Percentiles rank a stretch among this genome's conserved stretches.
Conservation (phyloP, 2,329 filamentous ascomycete species). For the Cercospora zeae-maydis region DNA sequence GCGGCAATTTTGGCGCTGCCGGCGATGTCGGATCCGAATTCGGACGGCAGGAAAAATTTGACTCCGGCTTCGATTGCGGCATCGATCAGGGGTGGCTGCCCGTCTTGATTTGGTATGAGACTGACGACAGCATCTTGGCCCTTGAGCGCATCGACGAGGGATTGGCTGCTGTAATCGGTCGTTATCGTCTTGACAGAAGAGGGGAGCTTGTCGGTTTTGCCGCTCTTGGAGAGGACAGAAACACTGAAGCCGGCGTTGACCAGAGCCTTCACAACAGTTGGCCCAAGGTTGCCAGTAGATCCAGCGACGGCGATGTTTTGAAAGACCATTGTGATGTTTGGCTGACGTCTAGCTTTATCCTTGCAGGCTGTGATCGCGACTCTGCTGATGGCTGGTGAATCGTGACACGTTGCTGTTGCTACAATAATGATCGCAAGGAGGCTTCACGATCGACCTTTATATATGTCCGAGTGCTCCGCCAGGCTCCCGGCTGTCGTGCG, state of each 20-base stretch:
- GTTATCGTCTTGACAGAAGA: slow-evolving; percentile 38
- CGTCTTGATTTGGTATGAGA: slow-evolving; percentile 13
- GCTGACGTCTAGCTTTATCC: neutral
- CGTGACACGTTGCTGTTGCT: too few species aligned
- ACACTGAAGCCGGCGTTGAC: slow-evolving; percentile 40
- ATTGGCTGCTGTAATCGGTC: slow-evolving; percentile 47
- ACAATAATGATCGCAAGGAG: neutral
- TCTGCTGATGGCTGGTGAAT: neutral
- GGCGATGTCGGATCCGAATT: slow-evolving; percentile 40
- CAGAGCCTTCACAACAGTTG: slow-evolving; percentile 42
- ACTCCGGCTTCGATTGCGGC: slow-evolving; percentile 41
- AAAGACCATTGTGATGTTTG: slow-evolving; percentile 11
- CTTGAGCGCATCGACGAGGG: slow-evolving; percentile 35
- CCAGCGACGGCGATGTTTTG: slow-evolving; percentile 35
- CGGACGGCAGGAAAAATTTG: slow-evolving; percentile 40
- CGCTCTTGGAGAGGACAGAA: slow-evolving; percentile 47
- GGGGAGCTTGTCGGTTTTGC: slow-evolving; percentile 43
- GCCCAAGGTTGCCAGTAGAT: slow-evolving; percentile 43
- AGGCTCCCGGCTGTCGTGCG: neutral
- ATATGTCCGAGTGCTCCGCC: neutral
- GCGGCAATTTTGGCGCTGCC: slow-evolving; percentile 31
- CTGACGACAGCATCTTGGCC: slow-evolving; percentile 39
- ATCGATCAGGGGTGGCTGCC: slow-evolving; percentile 37
- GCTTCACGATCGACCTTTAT: neutral
- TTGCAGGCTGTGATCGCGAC: neutral